Evolutionary conservation across 139 green algal species (phyloP).

Genomic region (Micractinium conductrix): DNA sequence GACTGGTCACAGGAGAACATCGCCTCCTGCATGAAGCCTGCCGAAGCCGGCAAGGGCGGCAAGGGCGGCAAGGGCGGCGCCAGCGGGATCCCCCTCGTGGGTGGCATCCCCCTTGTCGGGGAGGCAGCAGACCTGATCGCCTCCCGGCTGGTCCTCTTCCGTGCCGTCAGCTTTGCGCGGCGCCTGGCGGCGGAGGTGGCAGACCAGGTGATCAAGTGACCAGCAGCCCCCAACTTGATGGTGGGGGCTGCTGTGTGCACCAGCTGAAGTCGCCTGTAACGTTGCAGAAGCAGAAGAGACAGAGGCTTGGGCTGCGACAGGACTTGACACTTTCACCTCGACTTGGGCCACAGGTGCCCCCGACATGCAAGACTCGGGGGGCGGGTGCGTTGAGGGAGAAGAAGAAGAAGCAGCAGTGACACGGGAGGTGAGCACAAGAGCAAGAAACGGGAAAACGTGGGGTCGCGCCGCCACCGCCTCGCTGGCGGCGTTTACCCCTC

Average conservation of each 20-base stretch:
- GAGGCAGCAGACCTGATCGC: no score
- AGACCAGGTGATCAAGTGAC: slow-evolving; percentile 1
- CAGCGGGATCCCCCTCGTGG: neutral
- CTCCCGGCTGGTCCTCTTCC: slow-evolving; percentile 21
- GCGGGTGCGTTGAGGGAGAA: no score
- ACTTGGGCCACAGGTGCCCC: no score
- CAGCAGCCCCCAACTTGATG: neutral
- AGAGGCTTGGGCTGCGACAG: neutral
- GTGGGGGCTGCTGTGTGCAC: neutral
- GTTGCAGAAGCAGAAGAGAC: no score
- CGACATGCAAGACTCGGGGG: no score
- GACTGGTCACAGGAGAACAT: no score
- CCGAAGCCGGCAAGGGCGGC: neutral
- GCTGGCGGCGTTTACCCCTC: no score
- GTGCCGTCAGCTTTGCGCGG: slow-evolving; percentile 23
- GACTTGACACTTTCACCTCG: neutral
- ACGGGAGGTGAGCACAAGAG: no score
- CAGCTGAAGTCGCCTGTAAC: no score
- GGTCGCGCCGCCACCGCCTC: no score
- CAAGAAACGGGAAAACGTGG: no score
- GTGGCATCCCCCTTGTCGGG: neutral
- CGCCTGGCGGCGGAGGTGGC: slow-evolving; percentile 11
- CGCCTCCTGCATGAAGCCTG: neutral
- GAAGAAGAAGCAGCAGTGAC: no score
- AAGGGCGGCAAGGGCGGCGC: neutral